Evolutionary conservation across 1,284 basidiomycete genomes (phyloP), one percentile per base, ranked within the genome.

Genomic region (Apiotrichum sp.): DNA sequence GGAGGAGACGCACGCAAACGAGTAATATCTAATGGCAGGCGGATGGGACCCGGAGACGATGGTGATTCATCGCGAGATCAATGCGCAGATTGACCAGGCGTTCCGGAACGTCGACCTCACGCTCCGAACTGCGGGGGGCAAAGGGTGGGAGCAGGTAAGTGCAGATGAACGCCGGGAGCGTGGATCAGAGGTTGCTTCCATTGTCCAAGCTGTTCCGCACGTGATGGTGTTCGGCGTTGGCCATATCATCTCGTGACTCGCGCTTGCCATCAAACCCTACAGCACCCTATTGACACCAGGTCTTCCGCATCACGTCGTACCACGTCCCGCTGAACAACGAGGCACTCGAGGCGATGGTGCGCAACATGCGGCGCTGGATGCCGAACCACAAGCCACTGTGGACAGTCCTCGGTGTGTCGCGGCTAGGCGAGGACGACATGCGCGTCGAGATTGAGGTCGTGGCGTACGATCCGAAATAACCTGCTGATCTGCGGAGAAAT

Each of bases 361-460:
- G 47, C 29, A 57, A 61, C 53, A 49, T 69, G 33, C 47, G 53
- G n/a, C 56, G 61, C 41, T 64, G 55, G 50, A 61, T 62, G 55
- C 65, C 64, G 1, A 50, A 66, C 35, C 65, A 69, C 52, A 42
- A 59, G 35, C 67, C 70, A 3, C 38, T 68, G 10, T 72, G 67
- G 67, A 69, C 67, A 0, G 58, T 53, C 38, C 32, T 68, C 2
- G 67, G 65, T 3, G 65, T 70, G 2, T 22, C 56, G 7, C 29
- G 43, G 16, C 56, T 69, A 6, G 67, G 52, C 1, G 50, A 40
- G 31, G 55, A 57, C 4, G 62, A 60, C n/a, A 68, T 69, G 68
- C 48, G 50, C 31, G 64, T 66, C 8, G 70, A 70, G 59, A 62
- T 69, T 32, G 65, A 70, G 50, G 67, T 68, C 3, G 53, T 42